Conservation (phyloP, 1,284 basidiomycete species). For the Leccinum cinnamomeum region DNA sequence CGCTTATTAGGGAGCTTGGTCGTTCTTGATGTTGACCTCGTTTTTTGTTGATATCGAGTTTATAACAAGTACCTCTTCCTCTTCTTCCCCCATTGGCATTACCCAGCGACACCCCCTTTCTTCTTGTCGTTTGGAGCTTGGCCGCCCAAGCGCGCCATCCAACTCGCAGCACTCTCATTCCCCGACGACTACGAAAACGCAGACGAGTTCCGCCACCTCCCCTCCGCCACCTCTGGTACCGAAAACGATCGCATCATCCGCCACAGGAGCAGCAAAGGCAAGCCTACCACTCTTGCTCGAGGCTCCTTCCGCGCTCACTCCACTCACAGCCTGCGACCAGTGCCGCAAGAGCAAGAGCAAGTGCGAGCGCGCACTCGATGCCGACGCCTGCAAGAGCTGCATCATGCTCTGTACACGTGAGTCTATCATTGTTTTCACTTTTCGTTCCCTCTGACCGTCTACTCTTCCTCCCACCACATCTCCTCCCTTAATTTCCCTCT, state of each 20-base stretch:
- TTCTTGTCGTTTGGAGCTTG: slow-evolving; percentile 8
- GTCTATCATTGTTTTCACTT: slow-evolving; percentile 32
- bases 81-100: too few species aligned
- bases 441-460: background rate
- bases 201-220: slow-evolving; percentile 45
- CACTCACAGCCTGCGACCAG: slow-evolving; percentile 55
- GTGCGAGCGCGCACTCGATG: slow-evolving; percentile 27
- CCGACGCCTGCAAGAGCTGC: slow-evolving; percentile 60
- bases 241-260: slow-evolving; percentile 38
- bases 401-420: slow-evolving; percentile 66
- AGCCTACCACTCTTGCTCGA: slow-evolving; percentile 13
- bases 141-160: slow-evolving; percentile 23
- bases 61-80: too few species aligned
- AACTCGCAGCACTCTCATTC: slow-evolving; percentile 40
- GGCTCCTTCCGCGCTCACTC: background rate
- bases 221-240: slow-evolving; percentile 21
- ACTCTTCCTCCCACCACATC: background rate
- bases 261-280: slow-evolving; percentile 69
- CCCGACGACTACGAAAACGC: slow-evolving; percentile 53
- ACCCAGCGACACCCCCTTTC: too few species aligned
- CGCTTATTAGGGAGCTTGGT: too few species aligned
- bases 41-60: too few species aligned
- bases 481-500: background rate
- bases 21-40: too few species aligned
- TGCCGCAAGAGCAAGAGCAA: slow-evolving; percentile 55